These are phyloP conservation scores for Pilatotrama ljubarskyi DNA, from an alignment of 768 basidiomycete genomes.

Conservation along the genomic window DNA sequence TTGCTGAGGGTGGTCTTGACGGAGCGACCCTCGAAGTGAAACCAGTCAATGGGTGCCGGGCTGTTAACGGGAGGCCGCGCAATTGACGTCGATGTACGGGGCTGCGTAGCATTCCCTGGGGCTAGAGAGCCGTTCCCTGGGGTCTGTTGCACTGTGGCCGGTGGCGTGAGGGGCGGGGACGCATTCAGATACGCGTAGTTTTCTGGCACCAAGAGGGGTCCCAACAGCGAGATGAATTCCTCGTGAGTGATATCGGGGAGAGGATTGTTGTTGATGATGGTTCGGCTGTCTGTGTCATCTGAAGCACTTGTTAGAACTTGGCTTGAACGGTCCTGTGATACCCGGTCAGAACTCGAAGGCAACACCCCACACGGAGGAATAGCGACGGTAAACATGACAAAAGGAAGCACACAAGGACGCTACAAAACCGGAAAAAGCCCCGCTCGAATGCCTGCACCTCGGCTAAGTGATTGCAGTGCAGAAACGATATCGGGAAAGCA, in stretches of 20 bases:
- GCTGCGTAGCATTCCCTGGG: constrained; percentile 23
- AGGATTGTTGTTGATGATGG: constrained; percentile 85
- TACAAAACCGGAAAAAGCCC: not conserved
- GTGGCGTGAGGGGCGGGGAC: constrained; percentile 21
- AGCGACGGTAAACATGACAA: not conserved
- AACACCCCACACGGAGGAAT: not conserved
- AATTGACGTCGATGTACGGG: constrained; percentile 31
- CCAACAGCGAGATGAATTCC: constrained; percentile 77
- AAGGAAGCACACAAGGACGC: not conserved
- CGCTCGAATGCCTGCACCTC: too few species aligned
- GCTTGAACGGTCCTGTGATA: not conserved
- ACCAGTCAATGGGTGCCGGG: constrained; percentile 82
- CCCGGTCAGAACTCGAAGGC: constrained; percentile 5
- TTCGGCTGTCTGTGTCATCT: constrained; percentile 61
- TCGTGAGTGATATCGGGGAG: constrained; percentile 86
- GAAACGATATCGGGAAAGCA: too few species aligned
- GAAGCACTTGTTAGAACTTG: constrained; percentile 5
- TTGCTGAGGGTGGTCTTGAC: constrained; percentile 80
- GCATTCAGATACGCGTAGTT: constrained; percentile 54
- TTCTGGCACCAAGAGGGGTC: constrained; percentile 80
- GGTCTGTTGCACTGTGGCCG: constrained; percentile 21
- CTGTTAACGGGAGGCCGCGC: constrained; percentile 46
- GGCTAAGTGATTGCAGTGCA: too few species aligned
- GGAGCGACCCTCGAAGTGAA: constrained; percentile 82
- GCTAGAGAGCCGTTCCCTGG: constrained; percentile 22